These are phyloP conservation scores for Ascochyta viciae-villosae DNA, from an alignment of 2,329 filamentous ascomycete genomes.

Conservation along the genomic window DNA sequence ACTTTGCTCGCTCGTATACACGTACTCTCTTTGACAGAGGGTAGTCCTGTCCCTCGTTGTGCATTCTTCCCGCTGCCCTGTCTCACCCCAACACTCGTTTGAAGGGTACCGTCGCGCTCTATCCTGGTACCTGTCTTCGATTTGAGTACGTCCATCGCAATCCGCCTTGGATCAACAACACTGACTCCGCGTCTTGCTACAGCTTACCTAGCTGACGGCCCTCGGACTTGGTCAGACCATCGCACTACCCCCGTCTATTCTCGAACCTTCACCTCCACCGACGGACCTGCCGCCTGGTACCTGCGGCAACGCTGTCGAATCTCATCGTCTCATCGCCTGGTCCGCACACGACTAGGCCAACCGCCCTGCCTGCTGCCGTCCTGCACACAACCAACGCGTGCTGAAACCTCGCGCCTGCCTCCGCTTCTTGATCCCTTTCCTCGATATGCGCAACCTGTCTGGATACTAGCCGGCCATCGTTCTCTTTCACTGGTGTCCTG, in stretches of 20 bases:
- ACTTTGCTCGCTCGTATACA: conserved; percentile 19
- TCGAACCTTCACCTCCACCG: conserved; percentile 4
- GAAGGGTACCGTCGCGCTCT: conserved; percentile 21
- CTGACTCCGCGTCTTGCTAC: conserved; percentile 25
- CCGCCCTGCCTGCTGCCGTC: conserved; percentile 3
- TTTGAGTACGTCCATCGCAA: conserved; percentile 30
- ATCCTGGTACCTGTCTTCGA: conserved; percentile 25
- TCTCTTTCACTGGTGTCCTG: conserved; percentile 27
- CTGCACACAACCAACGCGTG: conserved; percentile 10
- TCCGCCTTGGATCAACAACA: conserved; percentile 22
- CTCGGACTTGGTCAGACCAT: conserved; percentile 15
- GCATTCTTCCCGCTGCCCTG: conserved; percentile 24
- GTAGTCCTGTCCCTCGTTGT: conserved; percentile 30
- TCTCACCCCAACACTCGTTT: conserved; percentile 21
- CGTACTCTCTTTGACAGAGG: conserved; percentile 48
- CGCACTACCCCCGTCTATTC: conserved; percentile 9
- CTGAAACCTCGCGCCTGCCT: conserved; percentile 4
- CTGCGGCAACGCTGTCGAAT: not conserved
- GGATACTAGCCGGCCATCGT: conserved; percentile 28
- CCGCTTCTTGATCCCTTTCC: conserved; percentile 6
- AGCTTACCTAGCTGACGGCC: conserved; percentile 19
- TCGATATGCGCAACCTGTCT: conserved; percentile 42
- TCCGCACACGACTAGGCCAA: not conserved
- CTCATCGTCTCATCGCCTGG: conserved; percentile 5
- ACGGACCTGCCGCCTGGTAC: conserved; percentile 2